These are phyloP conservation scores for Aspergillus eucalypticola DNA, from an alignment of 2,329 filamentous ascomycete genomes.

Conservation along the genomic window DNA sequence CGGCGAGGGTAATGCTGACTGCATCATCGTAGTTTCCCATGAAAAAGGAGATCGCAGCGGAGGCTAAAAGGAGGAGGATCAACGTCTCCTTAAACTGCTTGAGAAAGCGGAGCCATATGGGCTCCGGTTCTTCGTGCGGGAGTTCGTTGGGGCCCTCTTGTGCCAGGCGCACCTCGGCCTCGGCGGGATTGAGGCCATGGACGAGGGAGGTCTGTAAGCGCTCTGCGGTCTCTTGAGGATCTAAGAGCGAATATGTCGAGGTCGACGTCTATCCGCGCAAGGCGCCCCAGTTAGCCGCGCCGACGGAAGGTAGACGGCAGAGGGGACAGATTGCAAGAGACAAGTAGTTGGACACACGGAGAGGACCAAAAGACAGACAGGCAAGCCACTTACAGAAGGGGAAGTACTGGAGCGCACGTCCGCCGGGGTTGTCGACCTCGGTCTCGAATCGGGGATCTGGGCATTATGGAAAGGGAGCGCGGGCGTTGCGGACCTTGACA, in stretches of 20 bases:
- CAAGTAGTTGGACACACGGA: neutral
- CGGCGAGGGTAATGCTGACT: constrained; percentile 90
- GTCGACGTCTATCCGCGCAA: constrained; percentile 39
- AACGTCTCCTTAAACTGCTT: constrained; percentile 97
- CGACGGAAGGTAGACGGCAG: neutral
- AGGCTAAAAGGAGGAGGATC: constrained; percentile 86
- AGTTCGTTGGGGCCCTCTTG: constrained; percentile 91
- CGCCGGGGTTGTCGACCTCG: constrained; percentile 32
- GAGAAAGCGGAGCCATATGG: constrained; percentile 89
- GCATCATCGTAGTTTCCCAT: constrained; percentile 95
- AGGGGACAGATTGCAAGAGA: neutral
- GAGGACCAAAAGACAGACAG: neutral
- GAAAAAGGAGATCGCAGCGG: constrained; percentile 81
- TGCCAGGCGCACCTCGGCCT: constrained; percentile 76
- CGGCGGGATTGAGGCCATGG: constrained; percentile 75
- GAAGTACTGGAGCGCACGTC: constrained; percentile 30
- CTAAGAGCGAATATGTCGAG: constrained; percentile 63
- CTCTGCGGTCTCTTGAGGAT: constrained; percentile 74
- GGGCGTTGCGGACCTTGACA: constrained; percentile 63
- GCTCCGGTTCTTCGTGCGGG: constrained; percentile 88
- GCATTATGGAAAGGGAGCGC: constrained; percentile 60
- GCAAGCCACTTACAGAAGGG: constrained; percentile 35
- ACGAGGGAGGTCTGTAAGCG: constrained; percentile 79
- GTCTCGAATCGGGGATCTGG: constrained; percentile 32
- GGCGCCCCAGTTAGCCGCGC: constrained; percentile 8